Conservation (phyloP, 352 stramenopile species). For the Globisporangium cederbergense region DNA sequence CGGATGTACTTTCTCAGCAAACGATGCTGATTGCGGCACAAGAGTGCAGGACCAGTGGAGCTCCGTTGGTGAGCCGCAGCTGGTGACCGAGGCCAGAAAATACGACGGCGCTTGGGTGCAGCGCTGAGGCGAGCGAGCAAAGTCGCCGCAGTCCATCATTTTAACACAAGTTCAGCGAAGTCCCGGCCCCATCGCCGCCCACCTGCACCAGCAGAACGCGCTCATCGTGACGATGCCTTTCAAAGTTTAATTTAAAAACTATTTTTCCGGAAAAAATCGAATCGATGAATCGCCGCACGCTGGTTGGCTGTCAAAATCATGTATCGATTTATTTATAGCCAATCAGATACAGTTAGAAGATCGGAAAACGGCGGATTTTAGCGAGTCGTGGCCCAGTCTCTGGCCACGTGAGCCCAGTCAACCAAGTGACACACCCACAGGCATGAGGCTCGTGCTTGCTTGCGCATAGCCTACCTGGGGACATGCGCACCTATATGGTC, state of each 20-base stretch:
- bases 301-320: background rate
- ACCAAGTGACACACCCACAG: background rate
- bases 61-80: background rate
- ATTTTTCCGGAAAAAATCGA: too few species aligned
- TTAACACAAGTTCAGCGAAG: background rate
- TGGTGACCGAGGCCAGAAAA: background rate
- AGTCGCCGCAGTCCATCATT: background rate
- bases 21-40: background rate
- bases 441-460: background rate
- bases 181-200: too few species aligned
- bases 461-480: background rate
- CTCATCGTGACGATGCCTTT: too few species aligned
- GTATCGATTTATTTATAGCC: background rate
- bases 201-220: too few species aligned
- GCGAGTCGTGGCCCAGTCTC: background rate
- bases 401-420: conserved; percentile 1
- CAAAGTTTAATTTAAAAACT: too few species aligned
- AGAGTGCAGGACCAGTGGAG: background rate
- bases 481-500: background rate
- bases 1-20: background rate
- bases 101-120: background rate
- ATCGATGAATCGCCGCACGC: background rate
- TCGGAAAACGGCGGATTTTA: background rate
- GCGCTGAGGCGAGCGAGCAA: background rate
- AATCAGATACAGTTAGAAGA: background rate